Evolutionary conservation across 2,329 filamentous ascomycete species (phyloP).

Genomic region (Stenocarpella maydis): DNA sequence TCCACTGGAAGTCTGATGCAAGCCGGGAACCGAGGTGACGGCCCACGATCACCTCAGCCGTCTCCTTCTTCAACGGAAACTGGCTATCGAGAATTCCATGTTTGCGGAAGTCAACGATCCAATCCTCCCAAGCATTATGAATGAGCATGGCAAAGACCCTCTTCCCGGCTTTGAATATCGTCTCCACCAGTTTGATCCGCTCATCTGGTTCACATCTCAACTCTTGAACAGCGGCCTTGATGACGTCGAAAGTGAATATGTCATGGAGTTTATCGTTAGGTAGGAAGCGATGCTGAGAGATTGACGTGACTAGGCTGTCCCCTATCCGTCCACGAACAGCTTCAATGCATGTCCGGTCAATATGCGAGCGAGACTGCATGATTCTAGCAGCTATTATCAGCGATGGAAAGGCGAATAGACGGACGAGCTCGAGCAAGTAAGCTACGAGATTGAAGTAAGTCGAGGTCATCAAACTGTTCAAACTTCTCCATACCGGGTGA

Average conservation of each 20-base stretch:
- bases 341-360: not conserved
- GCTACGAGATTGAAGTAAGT: too few species aligned
- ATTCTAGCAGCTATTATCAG: too few species aligned
- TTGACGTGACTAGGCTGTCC: not conserved
- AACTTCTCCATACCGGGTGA: too few species aligned
- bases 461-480: too few species aligned
- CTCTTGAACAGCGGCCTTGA: not conserved
- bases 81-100: not conserved
- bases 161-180: not conserved
- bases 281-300: not conserved
- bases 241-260: not conserved
- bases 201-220: not conserved
- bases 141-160: not conserved
- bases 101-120: not conserved
- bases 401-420: too few species aligned
- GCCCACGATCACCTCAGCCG: not conserved
- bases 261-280: not conserved
- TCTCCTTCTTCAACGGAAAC: not conserved
- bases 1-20: constrained; percentile 1
- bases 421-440: too few species aligned
- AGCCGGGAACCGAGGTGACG: not conserved
- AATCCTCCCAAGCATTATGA: not conserved
- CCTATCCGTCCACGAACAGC: not conserved
- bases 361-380: not conserved
- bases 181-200: not conserved